Conservation (phyloP, 2,329 filamentous ascomycete species). For the Pseudocercospora eumusae region DNA sequence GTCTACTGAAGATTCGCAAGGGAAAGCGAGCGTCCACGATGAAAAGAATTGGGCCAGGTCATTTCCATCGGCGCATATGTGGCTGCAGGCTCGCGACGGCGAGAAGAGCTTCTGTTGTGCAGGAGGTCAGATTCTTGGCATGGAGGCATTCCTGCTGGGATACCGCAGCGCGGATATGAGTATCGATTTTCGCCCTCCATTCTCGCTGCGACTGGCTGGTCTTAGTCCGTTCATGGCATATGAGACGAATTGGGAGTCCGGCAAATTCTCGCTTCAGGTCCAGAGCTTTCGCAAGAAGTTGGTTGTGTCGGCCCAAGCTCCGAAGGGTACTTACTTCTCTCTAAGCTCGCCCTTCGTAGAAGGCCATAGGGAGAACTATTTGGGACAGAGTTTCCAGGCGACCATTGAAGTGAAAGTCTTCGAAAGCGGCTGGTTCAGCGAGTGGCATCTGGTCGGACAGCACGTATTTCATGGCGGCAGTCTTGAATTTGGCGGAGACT, state of each 20-base stretch:
- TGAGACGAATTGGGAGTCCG: conserved; percentile 44
- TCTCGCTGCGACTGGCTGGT: conserved; percentile 43
- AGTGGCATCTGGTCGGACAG: conserved; percentile 45
- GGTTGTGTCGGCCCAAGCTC: conserved; percentile 45
- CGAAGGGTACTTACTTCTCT: conserved; percentile 48
- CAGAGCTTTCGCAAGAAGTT: conserved; percentile 46
- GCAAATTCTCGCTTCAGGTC: conserved; percentile 44
- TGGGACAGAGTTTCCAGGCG: conserved; percentile 52
- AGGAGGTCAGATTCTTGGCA: conserved; percentile 45
- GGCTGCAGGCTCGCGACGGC: conserved; percentile 42
- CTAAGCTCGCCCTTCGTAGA: conserved; percentile 50
- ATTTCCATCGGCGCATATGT: conserved; percentile 50
- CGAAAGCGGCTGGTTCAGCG: conserved; percentile 42
- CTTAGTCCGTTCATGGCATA: conserved; percentile 48
- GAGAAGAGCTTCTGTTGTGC: conserved; percentile 40
- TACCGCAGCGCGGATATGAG: conserved; percentile 45
- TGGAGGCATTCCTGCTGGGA: conserved; percentile 51
- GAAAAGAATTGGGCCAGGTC: conserved; percentile 56
- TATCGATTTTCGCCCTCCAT: conserved; percentile 50
- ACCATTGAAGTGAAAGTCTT: conserved; percentile 47
- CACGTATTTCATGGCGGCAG: conserved; percentile 48
- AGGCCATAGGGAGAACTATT: conserved; percentile 49
- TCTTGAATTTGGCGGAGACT: conserved; percentile 54
- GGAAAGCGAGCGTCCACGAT: conserved; percentile 47
- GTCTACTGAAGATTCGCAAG: conserved; percentile 33